These are phyloP conservation scores for Coniochaeta sp. DNA, from an alignment of 2,329 filamentous ascomycete species.

Conservation along the genomic window DNA sequence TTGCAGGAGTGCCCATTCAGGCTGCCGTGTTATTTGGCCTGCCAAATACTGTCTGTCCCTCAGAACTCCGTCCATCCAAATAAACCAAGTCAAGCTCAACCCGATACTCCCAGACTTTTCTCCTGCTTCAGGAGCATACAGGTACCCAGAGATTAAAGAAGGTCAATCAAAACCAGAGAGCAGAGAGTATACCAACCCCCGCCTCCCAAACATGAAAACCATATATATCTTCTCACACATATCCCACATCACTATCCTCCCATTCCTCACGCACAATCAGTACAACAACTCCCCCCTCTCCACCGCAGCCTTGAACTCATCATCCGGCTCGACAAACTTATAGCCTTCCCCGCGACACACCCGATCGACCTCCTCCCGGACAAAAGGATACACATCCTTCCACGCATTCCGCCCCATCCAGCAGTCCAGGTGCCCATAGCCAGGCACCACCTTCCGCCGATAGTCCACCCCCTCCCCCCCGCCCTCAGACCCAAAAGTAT, in stretches of 20 bases:
- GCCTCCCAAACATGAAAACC: background rate
- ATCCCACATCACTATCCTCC: no score
- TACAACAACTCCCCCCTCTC: slow-evolving; percentile 30
- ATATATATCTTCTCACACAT: background rate
- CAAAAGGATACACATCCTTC: slow-evolving; percentile 50
- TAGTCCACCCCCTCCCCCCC: slow-evolving; percentile 30
- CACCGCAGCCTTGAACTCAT: slow-evolving; percentile 33
- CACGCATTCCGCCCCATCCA: slow-evolving; percentile 55
- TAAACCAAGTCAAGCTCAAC: no score
- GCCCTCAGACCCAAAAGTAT: slow-evolving; percentile 36
- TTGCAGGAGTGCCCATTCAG: background rate
- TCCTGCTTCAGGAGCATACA: no score
- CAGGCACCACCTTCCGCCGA: slow-evolving; percentile 41
- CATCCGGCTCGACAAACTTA: slow-evolving; percentile 33
- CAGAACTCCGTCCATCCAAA: background rate
- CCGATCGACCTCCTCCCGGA: slow-evolving; percentile 46
- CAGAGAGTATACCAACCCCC: no score
- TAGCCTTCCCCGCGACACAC: slow-evolving; percentile 36
- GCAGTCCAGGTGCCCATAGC: slow-evolving; percentile 54
- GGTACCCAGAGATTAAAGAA: no score
- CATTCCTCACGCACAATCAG: slow-evolving; percentile 8
- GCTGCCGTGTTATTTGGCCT: background rate
- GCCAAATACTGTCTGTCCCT: background rate
- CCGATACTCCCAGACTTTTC: no score
- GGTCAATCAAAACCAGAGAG: no score